phyloP scores from a whole-genome alignment of 495 filamentous ascomycete genomes.

The Xylaria cubensis region DNA sequence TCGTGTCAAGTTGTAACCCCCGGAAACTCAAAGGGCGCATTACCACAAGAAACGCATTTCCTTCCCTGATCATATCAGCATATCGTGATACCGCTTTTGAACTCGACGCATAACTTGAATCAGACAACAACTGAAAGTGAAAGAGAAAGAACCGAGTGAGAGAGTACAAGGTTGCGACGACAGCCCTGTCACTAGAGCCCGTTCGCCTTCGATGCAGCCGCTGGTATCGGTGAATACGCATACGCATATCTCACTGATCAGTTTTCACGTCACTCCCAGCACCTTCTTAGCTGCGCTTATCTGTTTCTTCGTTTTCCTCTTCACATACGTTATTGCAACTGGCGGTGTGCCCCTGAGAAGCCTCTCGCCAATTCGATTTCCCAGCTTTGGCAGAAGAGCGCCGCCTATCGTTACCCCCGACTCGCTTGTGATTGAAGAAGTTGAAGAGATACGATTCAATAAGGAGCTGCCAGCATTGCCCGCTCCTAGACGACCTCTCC shows the following conservation, averaged over 20 bases:
- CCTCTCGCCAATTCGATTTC: conserved; percentile 32
- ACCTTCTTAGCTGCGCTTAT: conserved; percentile 58
- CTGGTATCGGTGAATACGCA: conserved; percentile 61
- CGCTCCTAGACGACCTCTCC: conserved; percentile 43
- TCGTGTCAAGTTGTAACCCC: conserved; percentile 10
- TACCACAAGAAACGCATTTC: conserved; percentile 7
- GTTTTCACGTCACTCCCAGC: conserved; percentile 59
- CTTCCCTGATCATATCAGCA: conserved; percentile 25
- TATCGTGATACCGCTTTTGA: background rate
- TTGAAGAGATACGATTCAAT: conserved; percentile 17
- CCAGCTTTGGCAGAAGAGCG: conserved; percentile 29
- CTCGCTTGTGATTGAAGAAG: conserved; percentile 31
- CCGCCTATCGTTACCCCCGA: conserved; percentile 20
- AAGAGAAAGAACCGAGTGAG: background rate
- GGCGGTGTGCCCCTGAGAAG: conserved; percentile 39
- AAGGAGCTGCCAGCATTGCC: conserved; percentile 37
- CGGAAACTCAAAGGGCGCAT: conserved; percentile 10
- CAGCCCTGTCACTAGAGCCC: background rate
- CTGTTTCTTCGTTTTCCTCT: conserved; percentile 57
- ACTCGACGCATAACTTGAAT: background rate
- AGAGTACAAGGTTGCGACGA: conserved; percentile 11
- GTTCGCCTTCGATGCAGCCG: conserved; percentile 48
- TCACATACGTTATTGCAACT: conserved; percentile 52
- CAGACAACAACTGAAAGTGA: background rate
- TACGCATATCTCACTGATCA: conserved; percentile 57